A percentile compares a stretch with the other conserved stretches of the same genome.
phyloP scores from a whole-genome alignment of 106 monocot genomes.

The Dioscorea alata region DNA sequence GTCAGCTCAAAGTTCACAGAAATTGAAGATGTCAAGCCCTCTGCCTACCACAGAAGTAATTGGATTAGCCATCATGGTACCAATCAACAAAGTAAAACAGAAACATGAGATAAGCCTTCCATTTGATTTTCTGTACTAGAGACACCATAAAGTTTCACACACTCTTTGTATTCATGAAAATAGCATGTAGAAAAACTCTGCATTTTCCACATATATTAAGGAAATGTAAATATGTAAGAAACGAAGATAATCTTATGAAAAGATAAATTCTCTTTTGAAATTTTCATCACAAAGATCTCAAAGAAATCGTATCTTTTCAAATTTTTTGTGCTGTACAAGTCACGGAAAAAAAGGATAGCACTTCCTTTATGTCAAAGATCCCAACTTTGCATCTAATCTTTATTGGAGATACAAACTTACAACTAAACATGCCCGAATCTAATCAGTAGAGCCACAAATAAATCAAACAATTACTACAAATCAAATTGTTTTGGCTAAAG shows the following conservation, averaged over 20 bases:
- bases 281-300: no score
- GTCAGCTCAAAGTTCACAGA: neutral
- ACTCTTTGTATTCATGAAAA: neutral
- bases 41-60: constrained; percentile 7
- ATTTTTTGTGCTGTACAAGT: no score
- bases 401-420: neutral
- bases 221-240: no score
- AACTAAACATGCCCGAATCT: neutral
- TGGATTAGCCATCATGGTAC: neutral
- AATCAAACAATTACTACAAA: neutral
- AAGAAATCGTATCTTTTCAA: no score
- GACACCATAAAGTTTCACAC: neutral
- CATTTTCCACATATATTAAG: neutral
- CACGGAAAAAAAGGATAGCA: neutral
- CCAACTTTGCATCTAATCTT: neutral
- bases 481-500: neutral
- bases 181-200: neutral
- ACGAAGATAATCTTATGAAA: no score
- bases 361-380: neutral
- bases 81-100: neutral
- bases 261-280: no score
- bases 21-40: neutral
- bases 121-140: neutral
- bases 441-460: neutral
- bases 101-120: neutral